Evolutionary conservation across 352 stramenopile genomes (phyloP).

Genomic region (Chrysophaeum taylorii): DNA sequence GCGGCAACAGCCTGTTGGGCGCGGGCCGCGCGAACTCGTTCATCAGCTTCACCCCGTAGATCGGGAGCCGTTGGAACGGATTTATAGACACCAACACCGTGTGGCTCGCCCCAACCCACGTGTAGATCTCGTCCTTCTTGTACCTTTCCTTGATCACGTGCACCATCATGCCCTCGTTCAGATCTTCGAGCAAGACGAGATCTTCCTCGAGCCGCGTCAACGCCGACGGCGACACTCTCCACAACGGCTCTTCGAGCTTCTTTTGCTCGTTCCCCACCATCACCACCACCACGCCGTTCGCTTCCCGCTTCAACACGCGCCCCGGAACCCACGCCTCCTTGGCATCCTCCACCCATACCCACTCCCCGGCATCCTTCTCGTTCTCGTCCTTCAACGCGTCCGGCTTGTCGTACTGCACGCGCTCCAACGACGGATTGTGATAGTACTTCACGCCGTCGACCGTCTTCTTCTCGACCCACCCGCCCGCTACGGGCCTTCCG

Average conservation of each 20-base stretch:
- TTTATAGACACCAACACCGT: slow-evolving; percentile 51
- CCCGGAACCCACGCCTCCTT: slow-evolving; percentile 29
- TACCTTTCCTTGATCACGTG: slow-evolving; percentile 74
- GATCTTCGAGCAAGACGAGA: slow-evolving; percentile 42
- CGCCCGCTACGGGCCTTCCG: no score
- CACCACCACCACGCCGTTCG: slow-evolving; percentile 4
- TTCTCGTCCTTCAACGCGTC: slow-evolving; percentile 38
- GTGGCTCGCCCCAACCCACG: slow-evolving; percentile 47
- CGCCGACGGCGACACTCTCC: slow-evolving; percentile 29
- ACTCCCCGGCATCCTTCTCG: slow-evolving; percentile 36
- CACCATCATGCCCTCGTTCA: slow-evolving; percentile 46
- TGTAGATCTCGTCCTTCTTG: slow-evolving; percentile 82
- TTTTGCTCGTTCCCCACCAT: slow-evolving; percentile 14
- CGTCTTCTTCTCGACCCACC: slow-evolving; percentile 44
- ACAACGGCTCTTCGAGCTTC: slow-evolving; percentile 26
- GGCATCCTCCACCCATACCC: slow-evolving; percentile 38
- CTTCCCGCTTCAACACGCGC: not conserved
- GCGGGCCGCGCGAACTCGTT: slow-evolving; percentile 33
- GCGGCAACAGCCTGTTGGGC: slow-evolving; percentile 45
- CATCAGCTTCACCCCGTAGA: slow-evolving; percentile 38
- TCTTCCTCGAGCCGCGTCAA: slow-evolving; percentile 39
- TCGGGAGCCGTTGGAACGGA: slow-evolving; percentile 35
- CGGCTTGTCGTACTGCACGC: slow-evolving; percentile 47
- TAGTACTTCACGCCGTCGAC: slow-evolving; percentile 47
- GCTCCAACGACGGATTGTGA: slow-evolving; percentile 39